phyloP scores from a whole-genome alignment of 768 basidiomycete species.

The Russula emetica region DNA sequence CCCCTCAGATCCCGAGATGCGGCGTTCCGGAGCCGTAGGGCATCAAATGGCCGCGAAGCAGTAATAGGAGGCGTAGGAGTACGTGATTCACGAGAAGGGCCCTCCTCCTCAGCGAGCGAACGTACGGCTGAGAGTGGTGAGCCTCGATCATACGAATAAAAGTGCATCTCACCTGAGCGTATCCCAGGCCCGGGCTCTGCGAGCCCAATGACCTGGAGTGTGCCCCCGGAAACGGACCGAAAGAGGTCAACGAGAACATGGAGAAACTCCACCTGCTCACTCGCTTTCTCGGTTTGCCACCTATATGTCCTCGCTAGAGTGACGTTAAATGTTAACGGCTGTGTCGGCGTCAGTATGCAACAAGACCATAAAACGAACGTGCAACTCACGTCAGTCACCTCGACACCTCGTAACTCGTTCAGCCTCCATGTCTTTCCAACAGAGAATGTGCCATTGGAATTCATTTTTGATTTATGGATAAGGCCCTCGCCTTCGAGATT shows the following conservation, averaged over 20 bases:
- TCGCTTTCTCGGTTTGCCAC: constrained; percentile 77
- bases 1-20: constrained; percentile 14
- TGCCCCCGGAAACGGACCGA: constrained; percentile 36
- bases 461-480: constrained; percentile 96
- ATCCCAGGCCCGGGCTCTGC: constrained; percentile 41
- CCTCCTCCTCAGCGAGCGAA: not conserved
- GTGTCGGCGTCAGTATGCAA: constrained; percentile 3
- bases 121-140: constrained; percentile 6
- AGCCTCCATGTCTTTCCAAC: constrained; percentile 97
- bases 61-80: constrained; percentile 15
- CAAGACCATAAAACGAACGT: constrained; percentile 3
- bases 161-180: constrained; percentile 34
- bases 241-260: constrained; percentile 61
- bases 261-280: constrained; percentile 73
- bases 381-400: constrained; percentile 46
- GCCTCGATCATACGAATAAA: constrained; percentile 9
- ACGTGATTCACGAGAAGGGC: constrained; percentile 11
- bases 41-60: not conserved
- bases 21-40: not conserved
- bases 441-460: constrained; percentile 90
- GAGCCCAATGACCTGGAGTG: constrained; percentile 58
- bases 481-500: constrained; percentile 57
- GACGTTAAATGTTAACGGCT: constrained; percentile 71
- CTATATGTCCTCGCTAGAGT: constrained; percentile 85
- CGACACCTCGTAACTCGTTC: constrained; percentile 72